These are phyloP conservation scores for Candolleomyces eurysporus DNA, from an alignment of 768 basidiomycete genomes.

Conservation along the genomic window DNA sequence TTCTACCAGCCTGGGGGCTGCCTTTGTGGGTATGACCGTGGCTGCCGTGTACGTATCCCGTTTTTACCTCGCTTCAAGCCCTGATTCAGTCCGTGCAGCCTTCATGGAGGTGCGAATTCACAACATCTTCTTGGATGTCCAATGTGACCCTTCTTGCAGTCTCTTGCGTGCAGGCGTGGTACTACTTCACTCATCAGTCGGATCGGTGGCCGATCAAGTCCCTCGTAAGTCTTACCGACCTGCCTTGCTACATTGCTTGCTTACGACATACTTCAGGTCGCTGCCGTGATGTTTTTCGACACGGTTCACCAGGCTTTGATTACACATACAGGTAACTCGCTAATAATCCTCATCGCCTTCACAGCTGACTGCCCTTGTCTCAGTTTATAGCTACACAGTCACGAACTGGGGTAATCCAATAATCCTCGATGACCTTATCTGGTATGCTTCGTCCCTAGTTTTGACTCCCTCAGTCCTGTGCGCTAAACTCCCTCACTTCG, in stretches of 20 bases:
- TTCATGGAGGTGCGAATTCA: constrained; percentile 45
- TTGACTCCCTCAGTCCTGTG: neutral
- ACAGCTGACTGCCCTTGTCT: neutral
- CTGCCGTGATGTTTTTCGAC: constrained; percentile 46
- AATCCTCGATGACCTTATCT: constrained; percentile 33
- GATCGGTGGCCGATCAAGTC: constrained; percentile 48
- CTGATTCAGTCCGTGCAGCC: constrained; percentile 23
- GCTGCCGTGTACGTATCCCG: constrained; percentile 42
- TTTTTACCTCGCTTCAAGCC: neutral
- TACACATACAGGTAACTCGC: constrained; percentile 43
- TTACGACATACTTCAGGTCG: constrained; percentile 36
- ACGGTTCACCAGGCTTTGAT: constrained; percentile 54
- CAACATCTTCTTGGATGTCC: neutral
- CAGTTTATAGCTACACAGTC: constrained; percentile 50
- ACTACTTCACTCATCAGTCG: constrained; percentile 49
- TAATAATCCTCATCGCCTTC: neutral
- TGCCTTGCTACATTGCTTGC: neutral
- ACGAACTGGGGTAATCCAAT: constrained; percentile 33
- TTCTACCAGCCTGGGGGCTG: constrained; percentile 42
- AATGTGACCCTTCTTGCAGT: constrained; percentile 29
- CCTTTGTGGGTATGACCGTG: constrained; percentile 47
- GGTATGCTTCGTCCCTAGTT: constrained; percentile 28
- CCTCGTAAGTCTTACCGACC: constrained; percentile 33
- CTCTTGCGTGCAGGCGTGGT: constrained; percentile 54
- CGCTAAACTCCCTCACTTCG: neutral